Evolutionary conservation across 148 eudicot species (phyloP).

Genomic region (Rhododendron kiyosumense): DNA sequence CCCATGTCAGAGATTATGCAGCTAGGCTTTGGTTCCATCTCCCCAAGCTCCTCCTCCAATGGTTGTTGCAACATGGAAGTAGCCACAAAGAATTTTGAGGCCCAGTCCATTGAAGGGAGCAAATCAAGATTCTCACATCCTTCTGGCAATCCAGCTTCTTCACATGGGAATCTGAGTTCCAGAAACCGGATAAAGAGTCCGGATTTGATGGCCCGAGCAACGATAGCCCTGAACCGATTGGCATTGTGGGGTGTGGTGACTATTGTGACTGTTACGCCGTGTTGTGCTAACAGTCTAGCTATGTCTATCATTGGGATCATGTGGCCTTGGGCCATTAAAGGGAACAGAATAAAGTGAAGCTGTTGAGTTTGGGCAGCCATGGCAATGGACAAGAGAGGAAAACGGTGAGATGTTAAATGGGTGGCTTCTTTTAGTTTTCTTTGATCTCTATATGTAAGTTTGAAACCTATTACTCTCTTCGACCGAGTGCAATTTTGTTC

Average conservation of each 20-base stretch:
- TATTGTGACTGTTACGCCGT: conserved; percentile 30
- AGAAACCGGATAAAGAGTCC: conserved; percentile 25
- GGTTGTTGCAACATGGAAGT: conserved; percentile 23
- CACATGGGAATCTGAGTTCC: conserved; percentile 31
- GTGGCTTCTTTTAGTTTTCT: not conserved
- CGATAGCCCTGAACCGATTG: conserved; percentile 18
- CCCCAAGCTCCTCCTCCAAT: conserved; percentile 24
- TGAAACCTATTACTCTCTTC: no score
- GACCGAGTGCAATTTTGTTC: no score
- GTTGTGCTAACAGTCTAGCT: conserved; percentile 30
- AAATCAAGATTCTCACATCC: conserved; percentile 50
- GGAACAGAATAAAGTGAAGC: conserved; percentile 44
- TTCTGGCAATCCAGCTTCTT: conserved; percentile 42
- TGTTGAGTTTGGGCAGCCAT: conserved; percentile 23
- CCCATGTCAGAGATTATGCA: conserved; percentile 49
- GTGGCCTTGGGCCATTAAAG: conserved; percentile 53
- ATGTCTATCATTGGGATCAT: conserved; percentile 61
- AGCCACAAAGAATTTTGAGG: conserved; percentile 31
- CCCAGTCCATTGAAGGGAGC: conserved; percentile 25
- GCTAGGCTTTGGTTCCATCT: conserved; percentile 24
- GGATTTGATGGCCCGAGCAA: conserved; percentile 18
- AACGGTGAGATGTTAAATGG: not conserved
- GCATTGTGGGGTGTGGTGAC: conserved; percentile 44
- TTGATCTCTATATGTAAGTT: not conserved
- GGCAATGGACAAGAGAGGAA: not conserved